Evolutionary conservation across 2,329 filamentous ascomycete species (phyloP).

Genomic region (Alternaria sp.): DNA sequence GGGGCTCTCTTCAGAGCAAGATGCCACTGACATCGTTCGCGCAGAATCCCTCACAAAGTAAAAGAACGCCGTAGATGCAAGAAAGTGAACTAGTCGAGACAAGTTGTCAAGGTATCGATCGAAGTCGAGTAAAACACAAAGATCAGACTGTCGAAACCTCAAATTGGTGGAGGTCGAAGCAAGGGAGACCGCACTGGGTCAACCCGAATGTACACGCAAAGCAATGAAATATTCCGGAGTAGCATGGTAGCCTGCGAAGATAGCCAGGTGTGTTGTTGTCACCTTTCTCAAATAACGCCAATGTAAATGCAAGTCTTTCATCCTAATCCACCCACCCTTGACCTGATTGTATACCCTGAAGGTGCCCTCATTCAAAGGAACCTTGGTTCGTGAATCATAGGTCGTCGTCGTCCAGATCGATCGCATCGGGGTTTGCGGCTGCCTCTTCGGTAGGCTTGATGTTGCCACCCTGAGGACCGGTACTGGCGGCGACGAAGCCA

Average conservation of each 20-base stretch:
- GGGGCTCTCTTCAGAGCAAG: background rate
- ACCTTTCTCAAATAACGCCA: constrained; percentile 9
- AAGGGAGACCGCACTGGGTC: constrained; percentile 10
- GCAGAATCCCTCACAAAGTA: constrained; percentile 1
- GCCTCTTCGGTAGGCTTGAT: constrained; percentile 50
- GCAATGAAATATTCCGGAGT: constrained; percentile 10
- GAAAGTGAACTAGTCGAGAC: background rate
- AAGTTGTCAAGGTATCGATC: constrained; percentile 16
- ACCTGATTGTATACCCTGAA: background rate
- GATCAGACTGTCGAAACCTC: constrained; percentile 13
- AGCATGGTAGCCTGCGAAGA: constrained; percentile 9
- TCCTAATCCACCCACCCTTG: constrained; percentile 9
- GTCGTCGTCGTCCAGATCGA: constrained; percentile 70
- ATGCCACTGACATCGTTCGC: background rate
- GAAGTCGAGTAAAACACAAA: constrained; percentile 11
- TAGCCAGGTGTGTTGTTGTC: constrained; percentile 1
- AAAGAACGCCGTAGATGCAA: constrained; percentile 16
- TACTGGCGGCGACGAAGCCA: constrained; percentile 89
- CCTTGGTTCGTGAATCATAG: constrained; percentile 39
- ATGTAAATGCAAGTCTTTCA: constrained; percentile 16
- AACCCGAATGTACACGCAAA: constrained; percentile 9
- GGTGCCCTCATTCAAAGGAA: background rate
- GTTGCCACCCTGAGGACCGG: constrained; percentile 70
- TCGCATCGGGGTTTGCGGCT: constrained; percentile 80
- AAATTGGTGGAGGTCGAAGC: constrained; percentile 1